Evolutionary conservation across 2,329 filamentous ascomycete genomes (phyloP).

Genomic region (Aspergillus luchuensis): DNA sequence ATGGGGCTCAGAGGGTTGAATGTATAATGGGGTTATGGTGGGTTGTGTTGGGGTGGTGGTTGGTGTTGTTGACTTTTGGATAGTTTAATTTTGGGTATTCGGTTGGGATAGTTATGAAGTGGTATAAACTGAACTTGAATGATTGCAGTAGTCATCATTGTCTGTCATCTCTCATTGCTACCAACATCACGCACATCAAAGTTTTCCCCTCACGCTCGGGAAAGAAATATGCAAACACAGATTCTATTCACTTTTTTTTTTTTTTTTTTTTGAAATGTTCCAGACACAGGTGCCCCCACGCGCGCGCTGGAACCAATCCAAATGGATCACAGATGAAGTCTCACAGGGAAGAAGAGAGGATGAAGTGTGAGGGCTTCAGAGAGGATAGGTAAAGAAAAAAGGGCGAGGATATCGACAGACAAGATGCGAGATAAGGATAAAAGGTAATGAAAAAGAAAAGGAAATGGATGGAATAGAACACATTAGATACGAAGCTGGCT

Average conservation of each 20-base stretch:
- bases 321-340: constrained; percentile 21
- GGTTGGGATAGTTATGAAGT: neutral
- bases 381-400: constrained; percentile 23
- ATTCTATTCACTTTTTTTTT: constrained; percentile 29
- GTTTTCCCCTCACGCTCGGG: constrained; percentile 1
- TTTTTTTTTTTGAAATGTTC: constrained; percentile 20
- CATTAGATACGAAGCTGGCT: constrained; percentile 35
- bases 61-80: constrained; percentile 7
- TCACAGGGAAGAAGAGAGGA: constrained; percentile 18
- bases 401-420: constrained; percentile 32
- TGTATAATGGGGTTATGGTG: neutral
- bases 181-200: constrained; percentile 26
- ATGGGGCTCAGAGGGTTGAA: neutral
- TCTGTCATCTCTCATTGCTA: constrained; percentile 32
- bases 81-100: neutral
- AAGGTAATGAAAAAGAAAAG: constrained; percentile 30
- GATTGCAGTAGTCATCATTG: constrained; percentile 21
- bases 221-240: constrained; percentile 26
- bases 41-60: constrained; percentile 1
- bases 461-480: constrained; percentile 28
- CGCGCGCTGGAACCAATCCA: constrained; percentile 22
- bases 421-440: constrained; percentile 27
- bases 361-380: constrained; percentile 17
- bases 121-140: neutral
- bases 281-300: constrained; percentile 16